Base-by-base conservation (phyloP, 768 basidiomycete genomes). In the Pleurotus platypus region DNA sequence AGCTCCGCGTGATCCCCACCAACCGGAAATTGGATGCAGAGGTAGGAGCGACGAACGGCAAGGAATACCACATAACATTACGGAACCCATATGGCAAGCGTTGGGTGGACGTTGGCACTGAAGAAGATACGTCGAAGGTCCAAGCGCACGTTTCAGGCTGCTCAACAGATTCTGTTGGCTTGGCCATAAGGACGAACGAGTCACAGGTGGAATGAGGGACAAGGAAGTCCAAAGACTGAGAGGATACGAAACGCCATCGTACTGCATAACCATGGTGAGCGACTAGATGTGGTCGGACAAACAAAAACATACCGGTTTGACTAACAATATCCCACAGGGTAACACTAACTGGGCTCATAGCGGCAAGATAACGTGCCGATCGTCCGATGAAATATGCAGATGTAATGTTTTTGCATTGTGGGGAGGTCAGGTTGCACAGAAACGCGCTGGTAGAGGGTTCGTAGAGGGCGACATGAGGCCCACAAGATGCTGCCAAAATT, bases 321-420 rank as follows among this genome's bases (percentile, higher is more conserved):
- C 73, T 66, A 46, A 92, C 66, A 27, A 93, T 69, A 69, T 94
- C 88, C 91, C 92, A 93, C 47, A 92, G 67, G 43, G 82, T 73
- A 26, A 92, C 63, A 49, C 80, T 78, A 47, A 70, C 67, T 11
- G 66, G 65, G 18, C 84, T 81, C 1, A 70, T 66, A 57, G 84
- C 76, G 12, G 78, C 84, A 24, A 97, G 66, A 71, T 86, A 89
- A 53, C 89, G 84, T n/a, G 90, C 87, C 39, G 76, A 77, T 20
- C 64, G 66, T 2, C 93, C 92, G 30, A 94, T 72, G 65, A 96
- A 97, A 48, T 81, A 76, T 20, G 77, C 73, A 37, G 74, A 77
- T 20, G 64, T 69, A 24, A 77, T 74, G 18, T 62, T 67, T 58
- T 69, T 70, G 56, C 80, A 83, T 58, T 82, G 83, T 39, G 84